Percentiles rank a stretch among this genome's conserved stretches.
Conservation (phyloP, 805 yeast species). For the Metschnikowia peoriensis region DNA sequence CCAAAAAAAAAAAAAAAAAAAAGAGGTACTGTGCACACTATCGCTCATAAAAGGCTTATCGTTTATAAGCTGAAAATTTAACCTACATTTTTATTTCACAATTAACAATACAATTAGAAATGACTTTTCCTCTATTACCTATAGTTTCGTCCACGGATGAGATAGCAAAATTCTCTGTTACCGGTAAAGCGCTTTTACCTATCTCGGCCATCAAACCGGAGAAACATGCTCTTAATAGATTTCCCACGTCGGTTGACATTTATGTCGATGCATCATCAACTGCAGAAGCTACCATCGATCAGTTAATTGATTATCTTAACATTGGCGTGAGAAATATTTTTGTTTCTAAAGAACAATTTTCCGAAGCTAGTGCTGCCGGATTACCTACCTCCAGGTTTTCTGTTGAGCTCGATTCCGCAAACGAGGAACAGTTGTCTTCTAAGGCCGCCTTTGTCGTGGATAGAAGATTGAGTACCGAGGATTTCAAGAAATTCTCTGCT, state of each 20-base stretch:
- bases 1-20: not conserved
- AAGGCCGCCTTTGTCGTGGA: constrained; percentile 24
- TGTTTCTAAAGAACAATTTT: constrained; percentile 23
- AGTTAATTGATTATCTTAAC: constrained; percentile 48
- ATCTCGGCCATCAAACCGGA: constrained; percentile 23
- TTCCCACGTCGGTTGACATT: constrained; percentile 30
- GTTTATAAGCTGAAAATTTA: not conserved
- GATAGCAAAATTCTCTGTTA: constrained; percentile 26
- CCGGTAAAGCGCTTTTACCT: constrained; percentile 36
- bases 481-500: constrained; percentile 18
- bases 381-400: constrained; percentile 19
- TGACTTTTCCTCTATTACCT: constrained; percentile 44
- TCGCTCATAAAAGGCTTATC: constrained; percentile 2
- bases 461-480: constrained; percentile 15
- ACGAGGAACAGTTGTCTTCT: constrained; percentile 16
- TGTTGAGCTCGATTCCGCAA: constrained; percentile 8
- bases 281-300: constrained; percentile 37
- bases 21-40: constrained; percentile 1
- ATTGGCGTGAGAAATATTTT: constrained; percentile 55
- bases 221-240: constrained; percentile 32
- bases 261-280: constrained; percentile 29
- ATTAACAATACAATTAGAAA: constrained; percentile 4
- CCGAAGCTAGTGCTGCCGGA: constrained; percentile 12
- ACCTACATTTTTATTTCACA: not conserved
- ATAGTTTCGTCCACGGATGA: constrained; percentile 23